Evolutionary conservation across 2,329 filamentous ascomycete species (phyloP).

Genomic region (Epicoccum nigrum): DNA sequence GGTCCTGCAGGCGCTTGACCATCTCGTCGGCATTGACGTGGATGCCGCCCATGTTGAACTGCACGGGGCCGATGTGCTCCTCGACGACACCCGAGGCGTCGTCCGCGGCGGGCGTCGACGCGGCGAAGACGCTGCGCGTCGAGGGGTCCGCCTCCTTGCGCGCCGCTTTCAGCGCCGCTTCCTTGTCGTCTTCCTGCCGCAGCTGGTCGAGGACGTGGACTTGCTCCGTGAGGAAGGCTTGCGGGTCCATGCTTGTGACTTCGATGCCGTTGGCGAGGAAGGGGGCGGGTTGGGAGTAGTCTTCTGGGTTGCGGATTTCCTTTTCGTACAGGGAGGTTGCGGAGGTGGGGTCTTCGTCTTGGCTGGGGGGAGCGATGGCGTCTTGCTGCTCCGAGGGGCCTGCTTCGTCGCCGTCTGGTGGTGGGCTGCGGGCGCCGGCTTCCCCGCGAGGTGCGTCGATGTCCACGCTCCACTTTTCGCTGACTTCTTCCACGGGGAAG

Average conservation of each 20-base stretch:
- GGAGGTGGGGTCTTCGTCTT: slow-evolving; percentile 47
- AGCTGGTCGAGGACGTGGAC: slow-evolving; percentile 74
- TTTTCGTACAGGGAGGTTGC: slow-evolving; percentile 78
- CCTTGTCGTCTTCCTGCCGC: slow-evolving; percentile 64
- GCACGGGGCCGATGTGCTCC: slow-evolving; percentile 84
- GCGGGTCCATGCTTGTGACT: slow-evolving; percentile 73
- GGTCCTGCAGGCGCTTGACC: slow-evolving; percentile 76
- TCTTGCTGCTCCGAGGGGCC: slow-evolving; percentile 12
- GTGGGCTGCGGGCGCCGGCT: slow-evolving; percentile 23
- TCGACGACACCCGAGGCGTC: slow-evolving; percentile 49
- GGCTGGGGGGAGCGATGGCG: slow-evolving; percentile 9
- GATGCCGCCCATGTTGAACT: slow-evolving; percentile 98
- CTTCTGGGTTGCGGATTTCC: slow-evolving; percentile 76
- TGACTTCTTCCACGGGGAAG: slow-evolving; percentile 88
- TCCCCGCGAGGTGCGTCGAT: slow-evolving; percentile 60
- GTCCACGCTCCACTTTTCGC: slow-evolving; percentile 83
- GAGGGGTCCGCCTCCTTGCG: slow-evolving; percentile 44
- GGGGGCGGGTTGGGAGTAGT: slow-evolving; percentile 46
- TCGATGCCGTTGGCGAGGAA: slow-evolving; percentile 58
- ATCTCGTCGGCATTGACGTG: slow-evolving; percentile 95
- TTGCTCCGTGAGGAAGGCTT: slow-evolving; percentile 78
- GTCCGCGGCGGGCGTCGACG: slow-evolving; percentile 21
- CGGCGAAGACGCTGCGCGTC: slow-evolving; percentile 22
- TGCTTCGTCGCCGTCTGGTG: slow-evolving; percentile 9
- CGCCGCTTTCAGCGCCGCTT: slow-evolving; percentile 50